These are phyloP conservation scores for Lonicera japonica DNA, from an alignment of 129 eudicot genomes.

Conservation along the genomic window DNA sequence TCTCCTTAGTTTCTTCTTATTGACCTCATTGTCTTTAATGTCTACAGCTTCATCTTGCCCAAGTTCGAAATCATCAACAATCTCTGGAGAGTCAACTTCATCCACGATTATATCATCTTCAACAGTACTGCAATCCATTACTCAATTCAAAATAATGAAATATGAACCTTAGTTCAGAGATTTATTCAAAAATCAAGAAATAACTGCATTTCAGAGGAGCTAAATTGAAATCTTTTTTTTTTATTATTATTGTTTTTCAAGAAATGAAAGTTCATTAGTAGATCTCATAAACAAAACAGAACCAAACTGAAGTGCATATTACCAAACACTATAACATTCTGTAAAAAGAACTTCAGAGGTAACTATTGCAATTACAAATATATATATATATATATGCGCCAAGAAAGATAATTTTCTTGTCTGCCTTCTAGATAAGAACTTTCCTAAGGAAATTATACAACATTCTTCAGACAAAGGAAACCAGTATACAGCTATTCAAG, in stretches of 20 bases:
- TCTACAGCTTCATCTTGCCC: constrained; percentile 93
- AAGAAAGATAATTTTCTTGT: background rate
- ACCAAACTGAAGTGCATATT: constrained; percentile 7
- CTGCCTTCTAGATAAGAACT: background rate
- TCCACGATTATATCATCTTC: constrained; percentile 92
- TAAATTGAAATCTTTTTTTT: too few relatives aligned
- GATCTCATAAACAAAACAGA: too few relatives aligned
- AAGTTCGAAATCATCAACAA: constrained; percentile 90
- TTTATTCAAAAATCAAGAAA: constrained; percentile 6
- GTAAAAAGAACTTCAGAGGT: constrained; percentile 1
- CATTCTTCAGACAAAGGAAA: too few relatives aligned
- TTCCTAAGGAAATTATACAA: background rate
- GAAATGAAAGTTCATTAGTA: too few relatives aligned
- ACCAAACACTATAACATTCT: constrained; percentile 6
- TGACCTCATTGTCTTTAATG: constrained; percentile 76
- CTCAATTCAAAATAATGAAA: constrained; percentile 2
- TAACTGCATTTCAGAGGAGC: background rate
- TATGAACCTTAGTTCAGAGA: background rate
- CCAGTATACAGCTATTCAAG: too few relatives aligned
- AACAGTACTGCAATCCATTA: constrained; percentile 55
- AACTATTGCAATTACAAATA: background rate
- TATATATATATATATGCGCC: background rate
- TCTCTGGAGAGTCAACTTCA: constrained; percentile 79
- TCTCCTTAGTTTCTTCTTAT: constrained; percentile 78
- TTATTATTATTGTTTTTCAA: too few relatives aligned